Evolutionary conservation across 441 rosid species (phyloP).

Genomic region (Croton setiger): DNA sequence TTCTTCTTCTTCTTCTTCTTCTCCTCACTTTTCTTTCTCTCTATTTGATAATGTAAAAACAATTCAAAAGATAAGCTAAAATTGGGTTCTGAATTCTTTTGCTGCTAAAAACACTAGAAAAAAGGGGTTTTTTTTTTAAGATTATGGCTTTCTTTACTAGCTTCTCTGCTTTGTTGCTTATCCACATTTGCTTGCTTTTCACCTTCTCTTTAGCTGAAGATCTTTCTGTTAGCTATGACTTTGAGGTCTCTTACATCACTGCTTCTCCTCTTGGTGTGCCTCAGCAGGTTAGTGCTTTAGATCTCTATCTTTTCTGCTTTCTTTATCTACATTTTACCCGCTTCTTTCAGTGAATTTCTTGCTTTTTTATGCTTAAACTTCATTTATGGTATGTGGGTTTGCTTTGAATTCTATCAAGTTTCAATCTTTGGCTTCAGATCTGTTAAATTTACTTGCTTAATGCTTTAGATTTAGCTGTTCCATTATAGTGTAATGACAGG

Average conservation of each 20-base stretch:
- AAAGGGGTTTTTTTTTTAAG: background rate
- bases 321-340: slow-evolving; percentile 2
- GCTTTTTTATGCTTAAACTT: slow-evolving; percentile 21
- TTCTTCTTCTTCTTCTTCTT: slow-evolving; percentile 17
- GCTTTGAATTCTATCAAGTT: slow-evolving; percentile 29
- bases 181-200: slow-evolving; percentile 48
- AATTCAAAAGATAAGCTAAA: slow-evolving; percentile 6
- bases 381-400: slow-evolving; percentile 20
- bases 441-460: slow-evolving; percentile 17
- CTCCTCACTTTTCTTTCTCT: slow-evolving; percentile 2
- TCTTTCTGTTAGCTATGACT: slow-evolving; percentile 56
- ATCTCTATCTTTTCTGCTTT: slow-evolving; percentile 19
- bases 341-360: slow-evolving; percentile 3
- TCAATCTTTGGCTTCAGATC: slow-evolving; percentile 48
- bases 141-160: slow-evolving; percentile 47
- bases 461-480: slow-evolving; percentile 14
- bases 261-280: slow-evolving; percentile 98
- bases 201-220: slow-evolving; percentile 61
- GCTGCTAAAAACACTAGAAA: slow-evolving; percentile 3
- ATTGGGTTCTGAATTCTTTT: slow-evolving; percentile 3
- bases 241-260: slow-evolving; percentile 84
- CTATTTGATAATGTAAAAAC: slow-evolving; percentile 51
- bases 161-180: slow-evolving; percentile 37
- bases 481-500: slow-evolving; percentile 12
- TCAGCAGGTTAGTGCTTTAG: slow-evolving; percentile 60